Conservation (phyloP, 345 rosid genomes). For the Gossypioides kirkii region DNA sequence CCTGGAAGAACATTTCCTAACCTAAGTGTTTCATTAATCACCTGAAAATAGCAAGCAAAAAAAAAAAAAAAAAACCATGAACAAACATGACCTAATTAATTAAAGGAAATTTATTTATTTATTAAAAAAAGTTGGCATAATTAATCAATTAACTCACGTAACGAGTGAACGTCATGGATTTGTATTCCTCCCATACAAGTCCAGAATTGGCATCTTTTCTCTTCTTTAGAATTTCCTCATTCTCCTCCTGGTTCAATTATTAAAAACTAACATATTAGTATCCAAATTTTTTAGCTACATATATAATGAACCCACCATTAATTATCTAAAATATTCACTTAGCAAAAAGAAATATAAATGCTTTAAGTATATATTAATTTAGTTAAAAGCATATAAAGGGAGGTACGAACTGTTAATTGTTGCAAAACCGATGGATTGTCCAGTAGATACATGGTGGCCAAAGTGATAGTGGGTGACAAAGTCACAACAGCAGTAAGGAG, state of each 20-base stretch:
- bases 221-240: conserved; percentile 15
- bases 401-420: background rate
- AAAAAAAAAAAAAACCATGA: background rate
- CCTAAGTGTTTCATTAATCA: conserved; percentile 14
- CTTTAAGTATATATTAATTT: too few species aligned
- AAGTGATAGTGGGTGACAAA: background rate
- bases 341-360: too few species aligned
- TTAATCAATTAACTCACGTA: conserved; percentile 10
- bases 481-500: conserved; percentile 10
- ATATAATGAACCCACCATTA: too few species aligned
- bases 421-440: background rate
- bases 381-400: background rate
- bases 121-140: background rate
- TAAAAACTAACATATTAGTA: too few species aligned
- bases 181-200: conserved; percentile 24
- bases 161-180: conserved; percentile 21
- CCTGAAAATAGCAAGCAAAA: background rate
- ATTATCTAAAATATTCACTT: too few species aligned
- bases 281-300: too few species aligned
- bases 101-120: background rate
- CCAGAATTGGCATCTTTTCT: conserved; percentile 7
- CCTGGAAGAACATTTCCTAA: conserved; percentile 16
- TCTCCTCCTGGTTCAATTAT: conserved; percentile 8
- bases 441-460: background rate
- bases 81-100: background rate